Percentiles rank a stretch among this genome's conserved stretches.
These are phyloP conservation scores for Calonectria leucothoes DNA, from an alignment of 2,329 filamentous ascomycete genomes.

Conservation along the genomic window DNA sequence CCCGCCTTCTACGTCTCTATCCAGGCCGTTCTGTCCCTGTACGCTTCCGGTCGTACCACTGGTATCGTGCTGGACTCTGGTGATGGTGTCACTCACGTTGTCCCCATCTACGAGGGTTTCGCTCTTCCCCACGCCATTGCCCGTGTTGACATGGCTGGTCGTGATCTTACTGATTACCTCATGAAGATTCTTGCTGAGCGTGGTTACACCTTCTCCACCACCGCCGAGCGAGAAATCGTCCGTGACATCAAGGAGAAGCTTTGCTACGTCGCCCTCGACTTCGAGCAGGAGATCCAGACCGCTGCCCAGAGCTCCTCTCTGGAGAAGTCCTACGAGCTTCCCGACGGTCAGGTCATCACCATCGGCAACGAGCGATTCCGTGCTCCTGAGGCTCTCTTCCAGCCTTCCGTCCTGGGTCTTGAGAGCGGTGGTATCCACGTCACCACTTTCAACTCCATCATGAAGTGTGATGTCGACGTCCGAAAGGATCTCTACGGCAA, in stretches of 20 bases:
- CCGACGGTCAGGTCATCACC: slow-evolving; percentile 99
- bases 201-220: slow-evolving; percentile 99
- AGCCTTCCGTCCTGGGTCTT: slow-evolving; percentile 97
- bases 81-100: slow-evolving; percentile 99
- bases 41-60: slow-evolving; percentile 99
- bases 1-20: slow-evolving; percentile 99
- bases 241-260: slow-evolving; percentile 99
- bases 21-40: slow-evolving; percentile 98
- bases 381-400: slow-evolving; percentile 99
- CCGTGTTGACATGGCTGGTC: slow-evolving; percentile 99
- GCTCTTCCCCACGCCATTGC: slow-evolving; percentile 99
- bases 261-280: slow-evolving; percentile 99
- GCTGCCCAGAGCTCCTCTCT: slow-evolving; percentile 98
- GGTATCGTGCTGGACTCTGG: slow-evolving; percentile 99
- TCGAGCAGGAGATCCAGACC: slow-evolving; percentile 99
- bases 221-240: slow-evolving; percentile 99
- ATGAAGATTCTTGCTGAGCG: slow-evolving; percentile 99
- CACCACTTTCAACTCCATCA: slow-evolving; percentile 99
- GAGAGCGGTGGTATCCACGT: slow-evolving; percentile 99
- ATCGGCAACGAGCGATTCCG: slow-evolving; percentile 99
- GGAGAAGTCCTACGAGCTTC: slow-evolving; percentile 99
- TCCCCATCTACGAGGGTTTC: slow-evolving; percentile 99
- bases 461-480: slow-evolving; percentile 99
- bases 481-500: slow-evolving; percentile 99
- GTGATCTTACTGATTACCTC: slow-evolving; percentile 99